Evolutionary conservation across 257 asterid genomes (phyloP).

Genomic region (Solanum microdontum): DNA sequence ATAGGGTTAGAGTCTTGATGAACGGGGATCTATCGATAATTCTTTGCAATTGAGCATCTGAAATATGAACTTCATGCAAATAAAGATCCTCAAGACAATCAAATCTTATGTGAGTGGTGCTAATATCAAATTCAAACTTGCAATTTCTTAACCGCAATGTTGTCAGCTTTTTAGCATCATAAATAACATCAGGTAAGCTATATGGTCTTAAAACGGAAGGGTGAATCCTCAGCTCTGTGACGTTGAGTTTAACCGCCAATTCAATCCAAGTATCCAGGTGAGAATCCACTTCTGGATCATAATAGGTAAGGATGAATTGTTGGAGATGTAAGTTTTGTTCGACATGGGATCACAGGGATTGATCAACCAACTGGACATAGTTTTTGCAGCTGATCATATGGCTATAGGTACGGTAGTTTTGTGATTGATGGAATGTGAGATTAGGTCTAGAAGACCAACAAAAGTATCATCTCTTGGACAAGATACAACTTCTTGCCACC

Average conservation of each 20-base stretch:
- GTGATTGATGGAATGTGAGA: background rate
- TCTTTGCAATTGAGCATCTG: background rate
- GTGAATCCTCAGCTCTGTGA: accelerated
- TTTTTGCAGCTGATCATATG: background rate
- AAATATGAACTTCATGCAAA: background rate
- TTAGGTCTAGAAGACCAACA: background rate
- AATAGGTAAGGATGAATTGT: background rate
- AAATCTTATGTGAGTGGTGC: background rate
- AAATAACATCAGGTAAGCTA: background rate
- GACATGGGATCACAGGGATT: background rate
- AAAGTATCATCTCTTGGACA: background rate
- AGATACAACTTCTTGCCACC: background rate
- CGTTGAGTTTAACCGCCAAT: background rate
- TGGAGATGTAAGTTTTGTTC: background rate
- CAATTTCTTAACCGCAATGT: background rate
- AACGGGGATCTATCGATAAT: background rate
- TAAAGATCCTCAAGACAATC: background rate
- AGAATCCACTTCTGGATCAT: background rate
- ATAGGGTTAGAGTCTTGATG: background rate
- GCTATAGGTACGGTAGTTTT: background rate
- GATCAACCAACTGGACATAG: background rate
- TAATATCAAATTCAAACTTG: background rate
- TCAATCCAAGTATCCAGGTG: background rate
- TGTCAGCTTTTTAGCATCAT: background rate
- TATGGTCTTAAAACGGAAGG: background rate